phyloP scores from a whole-genome alignment of 2,329 filamentous ascomycete species.

The Trichoderma sp. region DNA sequence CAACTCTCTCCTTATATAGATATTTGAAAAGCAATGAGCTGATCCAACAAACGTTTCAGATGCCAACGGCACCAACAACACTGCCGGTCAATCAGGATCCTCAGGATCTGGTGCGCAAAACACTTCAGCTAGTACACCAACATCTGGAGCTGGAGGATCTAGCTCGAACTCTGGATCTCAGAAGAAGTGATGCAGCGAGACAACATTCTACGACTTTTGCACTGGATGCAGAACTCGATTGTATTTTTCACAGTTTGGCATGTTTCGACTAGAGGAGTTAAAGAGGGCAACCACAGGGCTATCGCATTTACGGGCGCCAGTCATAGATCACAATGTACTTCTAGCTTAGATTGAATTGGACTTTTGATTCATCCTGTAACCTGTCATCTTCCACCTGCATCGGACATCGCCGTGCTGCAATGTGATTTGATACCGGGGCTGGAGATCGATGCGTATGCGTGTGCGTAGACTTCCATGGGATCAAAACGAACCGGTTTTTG shows the following conservation, averaged over 20 bases:
- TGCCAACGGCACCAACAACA: slow-evolving; percentile 9
- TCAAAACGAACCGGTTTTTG: background rate
- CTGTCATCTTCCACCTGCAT: background rate
- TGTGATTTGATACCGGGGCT: background rate
- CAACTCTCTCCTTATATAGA: background rate
- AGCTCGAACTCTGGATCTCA: slow-evolving; percentile 1
- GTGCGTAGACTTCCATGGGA: background rate
- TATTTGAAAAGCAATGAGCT: too few species aligned
- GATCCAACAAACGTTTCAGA: background rate
- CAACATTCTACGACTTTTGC: background rate
- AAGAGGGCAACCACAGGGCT: background rate
- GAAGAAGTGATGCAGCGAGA: background rate
- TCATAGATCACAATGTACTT: slow-evolving; percentile 10
- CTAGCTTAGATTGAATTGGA: background rate
- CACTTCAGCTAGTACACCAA: background rate
- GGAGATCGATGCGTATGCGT: background rate
- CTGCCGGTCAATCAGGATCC: slow-evolving; percentile 9
- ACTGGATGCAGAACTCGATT: background rate
- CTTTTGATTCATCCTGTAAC: background rate
- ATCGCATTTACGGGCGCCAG: background rate
- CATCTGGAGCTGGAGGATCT: background rate
- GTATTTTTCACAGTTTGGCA: background rate
- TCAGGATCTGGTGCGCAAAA: slow-evolving; percentile 2
- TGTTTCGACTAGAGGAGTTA: background rate
- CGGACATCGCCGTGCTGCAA: background rate